Percentiles rank a stretch among this genome's conserved stretches.
Conservation (phyloP, 768 basidiomycete species). For the Royoungia palumana region DNA sequence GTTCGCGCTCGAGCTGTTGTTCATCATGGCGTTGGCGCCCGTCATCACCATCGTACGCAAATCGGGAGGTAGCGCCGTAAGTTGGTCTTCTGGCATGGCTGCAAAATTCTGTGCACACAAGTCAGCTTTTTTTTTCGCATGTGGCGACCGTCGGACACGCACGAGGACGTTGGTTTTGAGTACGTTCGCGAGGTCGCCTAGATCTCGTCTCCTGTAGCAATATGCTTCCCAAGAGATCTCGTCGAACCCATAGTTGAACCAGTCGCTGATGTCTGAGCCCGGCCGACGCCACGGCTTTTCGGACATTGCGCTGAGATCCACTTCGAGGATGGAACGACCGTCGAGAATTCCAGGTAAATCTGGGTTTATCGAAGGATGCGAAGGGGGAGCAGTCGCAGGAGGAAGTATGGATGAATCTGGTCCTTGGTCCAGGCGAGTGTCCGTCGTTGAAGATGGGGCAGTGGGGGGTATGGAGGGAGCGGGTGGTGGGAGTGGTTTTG, state of each 20-base stretch:
- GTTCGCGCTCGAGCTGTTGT: conserved; percentile 47
- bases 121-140: conserved; percentile 6
- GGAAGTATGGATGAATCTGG: conserved; percentile 66
- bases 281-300: conserved; percentile 92
- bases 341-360: conserved; percentile 61
- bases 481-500: conserved; percentile 24
- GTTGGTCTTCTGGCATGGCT: conserved; percentile 78
- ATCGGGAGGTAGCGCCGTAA: conserved; percentile 73
- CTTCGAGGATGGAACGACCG: conserved; percentile 78
- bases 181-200: conserved; percentile 75
- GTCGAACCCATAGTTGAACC: conserved; percentile 99
- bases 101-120: conserved; percentile 59
- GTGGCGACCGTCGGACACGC: conserved; percentile 28
- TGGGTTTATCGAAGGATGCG: conserved; percentile 77
- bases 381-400: conserved; percentile 65
- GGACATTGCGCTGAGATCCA: conserved; percentile 68
- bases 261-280: conserved; percentile 91
- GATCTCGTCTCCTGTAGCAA: conserved; percentile 75
- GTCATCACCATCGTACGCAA: conserved; percentile 87
- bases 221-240: conserved; percentile 95
- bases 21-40: conserved; percentile 75
- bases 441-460: conserved; percentile 18
- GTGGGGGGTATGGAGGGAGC: conserved; percentile 20
- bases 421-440: conserved; percentile 41
- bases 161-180: conserved; percentile 84